phyloP scores from a whole-genome alignment of 441 rosid species.

The Rhodomyrtus psidioides region DNA sequence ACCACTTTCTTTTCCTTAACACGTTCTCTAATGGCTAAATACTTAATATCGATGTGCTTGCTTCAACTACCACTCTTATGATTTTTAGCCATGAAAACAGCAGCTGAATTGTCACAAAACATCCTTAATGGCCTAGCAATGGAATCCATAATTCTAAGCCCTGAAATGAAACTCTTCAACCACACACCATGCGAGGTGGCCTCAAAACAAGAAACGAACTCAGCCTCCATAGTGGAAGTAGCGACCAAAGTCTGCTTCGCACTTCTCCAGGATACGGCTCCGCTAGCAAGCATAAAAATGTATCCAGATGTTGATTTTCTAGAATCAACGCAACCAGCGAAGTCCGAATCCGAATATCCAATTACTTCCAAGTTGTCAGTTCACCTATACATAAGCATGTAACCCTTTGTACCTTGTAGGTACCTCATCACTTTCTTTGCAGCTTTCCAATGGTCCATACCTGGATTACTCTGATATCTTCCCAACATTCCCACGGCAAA shows the following conservation, averaged over 20 bases:
- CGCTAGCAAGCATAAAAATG: neutral
- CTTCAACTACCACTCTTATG: neutral
- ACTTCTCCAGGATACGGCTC: neutral
- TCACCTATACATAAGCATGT: too few species aligned
- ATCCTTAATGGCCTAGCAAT: too few species aligned
- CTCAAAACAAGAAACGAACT: too few species aligned
- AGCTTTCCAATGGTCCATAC: neutral
- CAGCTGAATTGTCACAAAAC: too few species aligned
- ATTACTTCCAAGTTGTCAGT: neutral
- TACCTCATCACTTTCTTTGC: neutral
- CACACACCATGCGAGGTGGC: too few species aligned
- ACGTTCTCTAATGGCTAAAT: neutral
- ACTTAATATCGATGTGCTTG: neutral
- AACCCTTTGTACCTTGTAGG: neutral
- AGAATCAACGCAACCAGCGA: too few species aligned
- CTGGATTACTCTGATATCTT: too few species aligned
- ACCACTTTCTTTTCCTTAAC: neutral
- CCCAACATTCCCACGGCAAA: neutral
- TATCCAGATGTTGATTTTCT: neutral
- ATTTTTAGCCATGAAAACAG: neutral
- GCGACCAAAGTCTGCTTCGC: neutral
- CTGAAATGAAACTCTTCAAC: too few species aligned
- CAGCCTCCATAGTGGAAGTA: too few species aligned
- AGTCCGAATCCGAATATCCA: too few species aligned
- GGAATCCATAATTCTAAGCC: too few species aligned